Percentiles rank a stretch among this genome's conserved stretches.
Evolutionary conservation across 2,329 filamentous ascomycete genomes (phyloP).

Genomic region (Cordyceps cicadae): DNA sequence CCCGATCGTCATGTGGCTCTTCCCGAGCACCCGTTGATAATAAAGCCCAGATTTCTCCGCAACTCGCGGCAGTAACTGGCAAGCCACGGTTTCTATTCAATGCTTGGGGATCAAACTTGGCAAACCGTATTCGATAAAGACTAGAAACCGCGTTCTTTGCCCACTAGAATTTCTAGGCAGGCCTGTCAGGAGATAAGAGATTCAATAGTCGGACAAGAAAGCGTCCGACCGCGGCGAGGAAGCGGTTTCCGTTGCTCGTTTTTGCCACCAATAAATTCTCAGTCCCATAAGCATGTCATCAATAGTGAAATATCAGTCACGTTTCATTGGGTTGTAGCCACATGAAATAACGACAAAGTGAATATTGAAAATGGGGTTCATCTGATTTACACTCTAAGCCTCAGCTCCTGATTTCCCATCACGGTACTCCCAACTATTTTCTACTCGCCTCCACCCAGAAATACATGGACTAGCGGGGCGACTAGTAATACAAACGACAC

Average conservation of each 20-base stretch:
- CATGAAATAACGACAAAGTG: slow-evolving; percentile 12
- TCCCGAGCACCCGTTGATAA: neutral
- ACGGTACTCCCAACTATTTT: slow-evolving; percentile 24
- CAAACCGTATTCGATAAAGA: no score
- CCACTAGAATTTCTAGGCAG: no score
- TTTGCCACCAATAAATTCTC: neutral
- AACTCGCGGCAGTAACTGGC: no score
- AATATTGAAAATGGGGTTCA: slow-evolving; percentile 34
- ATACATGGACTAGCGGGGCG: slow-evolving; percentile 34
- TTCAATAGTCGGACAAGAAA: no score
- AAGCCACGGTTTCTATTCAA: no score
- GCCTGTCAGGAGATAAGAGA: no score
- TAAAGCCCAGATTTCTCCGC: no score
- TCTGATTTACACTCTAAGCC: slow-evolving; percentile 45
- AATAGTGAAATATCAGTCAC: neutral
- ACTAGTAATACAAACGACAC: slow-evolving; percentile 31
- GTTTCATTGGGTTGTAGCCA: neutral
- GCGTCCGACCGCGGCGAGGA: no score
- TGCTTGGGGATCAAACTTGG: no score
- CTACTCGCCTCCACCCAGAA: slow-evolving; percentile 34
- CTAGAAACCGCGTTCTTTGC: no score
- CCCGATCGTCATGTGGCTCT: neutral
- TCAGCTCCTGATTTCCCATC: slow-evolving; percentile 21
- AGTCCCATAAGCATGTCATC: neutral
- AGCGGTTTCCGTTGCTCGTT: no score